Base-by-base conservation (phyloP, 2,329 filamentous ascomycete genomes). In the Penicillium janthinellum region DNA sequence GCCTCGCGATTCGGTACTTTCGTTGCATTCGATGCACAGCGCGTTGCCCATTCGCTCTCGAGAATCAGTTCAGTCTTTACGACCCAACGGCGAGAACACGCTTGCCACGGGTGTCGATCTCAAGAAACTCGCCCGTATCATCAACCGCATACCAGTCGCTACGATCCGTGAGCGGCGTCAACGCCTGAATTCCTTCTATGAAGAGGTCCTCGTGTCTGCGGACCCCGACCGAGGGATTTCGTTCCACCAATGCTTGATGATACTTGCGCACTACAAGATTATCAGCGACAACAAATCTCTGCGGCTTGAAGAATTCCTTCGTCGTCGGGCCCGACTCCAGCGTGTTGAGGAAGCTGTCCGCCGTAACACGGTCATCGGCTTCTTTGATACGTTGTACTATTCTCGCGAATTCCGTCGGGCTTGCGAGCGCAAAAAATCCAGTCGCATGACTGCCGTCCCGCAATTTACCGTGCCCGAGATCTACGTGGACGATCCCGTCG, bases 261-360 rank as follows among this genome's bases (percentile, higher is more conserved):
- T 96, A 61, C 82, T 99, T 58, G 94, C 96, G 37, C 95, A 99
- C 77, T 96, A 99, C 83, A 99, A 98, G 71, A 92, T 99, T 71
- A 99, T 99, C 74, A 96, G 89, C 67, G 95, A 99, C 77, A 97
- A 90, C 80, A 97, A 97, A 82, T 96, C 92, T 76, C 80, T 99
- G 71, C 89, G 91, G 62, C 84, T 99, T 2, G 95, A 99, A 71
- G 95, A 99, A 73, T 99, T 96, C 75, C 78, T 99, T 58, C 89
- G 94, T 59, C 91, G 96, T 39, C 88, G 94, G 62, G 92, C 93
- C 35, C 87, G 94, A 55, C 83, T 99, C 50, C 94, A 98, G 74
- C 89, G 94, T 62, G 94, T 99, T 1, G 92, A 99, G 69, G 94
- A 99, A 76, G 92, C 95, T 67, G 92, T 98, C 45, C 90, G 92